Conservation (phyloP, 2,329 filamentous ascomycete species). For the Alternaria arborescens region DNA sequence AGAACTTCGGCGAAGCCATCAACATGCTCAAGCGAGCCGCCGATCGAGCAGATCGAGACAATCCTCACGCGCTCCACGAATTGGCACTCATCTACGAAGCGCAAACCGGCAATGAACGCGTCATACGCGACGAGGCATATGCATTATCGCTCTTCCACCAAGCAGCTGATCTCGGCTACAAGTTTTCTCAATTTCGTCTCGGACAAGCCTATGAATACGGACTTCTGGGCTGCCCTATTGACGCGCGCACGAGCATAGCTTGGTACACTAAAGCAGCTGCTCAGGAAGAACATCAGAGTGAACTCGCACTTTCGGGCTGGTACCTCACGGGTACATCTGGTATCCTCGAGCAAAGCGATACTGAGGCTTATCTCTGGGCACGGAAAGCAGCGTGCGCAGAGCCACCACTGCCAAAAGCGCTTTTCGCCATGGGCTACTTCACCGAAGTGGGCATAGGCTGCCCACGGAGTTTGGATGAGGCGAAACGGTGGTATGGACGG, state of each 20-base stretch:
- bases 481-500: slow-evolving; percentile 97
- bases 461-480: slow-evolving; percentile 86
- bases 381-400: slow-evolving; percentile 89
- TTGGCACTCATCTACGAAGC: slow-evolving; percentile 72
- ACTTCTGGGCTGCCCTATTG: slow-evolving; percentile 79
- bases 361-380: slow-evolving; percentile 96
- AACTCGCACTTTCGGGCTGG: slow-evolving; percentile 70
- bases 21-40: slow-evolving; percentile 93
- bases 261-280: slow-evolving; percentile 94
- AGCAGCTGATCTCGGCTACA: slow-evolving; percentile 89
- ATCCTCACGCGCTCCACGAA: slow-evolving; percentile 94
- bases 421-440: slow-evolving; percentile 98
- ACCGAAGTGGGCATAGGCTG: slow-evolving; percentile 94
- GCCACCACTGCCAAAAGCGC: slow-evolving; percentile 79
- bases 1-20: slow-evolving; percentile 84
- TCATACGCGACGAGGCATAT: slow-evolving; percentile 83
- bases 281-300: slow-evolving; percentile 93
- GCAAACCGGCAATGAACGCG: slow-evolving; percentile 67
- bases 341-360: slow-evolving; percentile 89
- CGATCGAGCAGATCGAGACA: slow-evolving; percentile 85
- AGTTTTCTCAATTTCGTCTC: slow-evolving; percentile 90
- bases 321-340: slow-evolving; percentile 91
- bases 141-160: slow-evolving; percentile 83
- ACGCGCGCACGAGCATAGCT: slow-evolving; percentile 83
- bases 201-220: slow-evolving; percentile 92